These are phyloP conservation scores for Calocybe gambosa DNA, from an alignment of 1,284 basidiomycete genomes.

Conservation along the genomic window DNA sequence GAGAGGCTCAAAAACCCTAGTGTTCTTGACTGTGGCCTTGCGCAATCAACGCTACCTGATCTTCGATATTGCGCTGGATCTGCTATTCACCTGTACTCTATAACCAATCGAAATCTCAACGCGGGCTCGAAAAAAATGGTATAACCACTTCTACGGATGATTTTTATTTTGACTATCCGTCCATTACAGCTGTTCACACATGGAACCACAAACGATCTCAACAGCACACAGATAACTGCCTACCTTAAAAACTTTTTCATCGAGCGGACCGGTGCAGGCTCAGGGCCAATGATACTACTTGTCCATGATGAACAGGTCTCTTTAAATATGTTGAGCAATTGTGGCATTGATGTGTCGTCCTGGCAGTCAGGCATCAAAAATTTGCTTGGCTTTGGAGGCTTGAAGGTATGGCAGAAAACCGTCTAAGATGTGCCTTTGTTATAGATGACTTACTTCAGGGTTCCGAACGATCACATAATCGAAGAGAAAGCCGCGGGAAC, in stretches of 20 bases:
- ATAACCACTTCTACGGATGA: not conserved
- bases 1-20: conserved; percentile 23
- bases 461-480: not conserved
- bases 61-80: conserved; percentile 14
- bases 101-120: conserved; percentile 18
- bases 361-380: conserved; percentile 26
- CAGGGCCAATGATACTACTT: conserved; percentile 27
- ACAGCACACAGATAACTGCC: conserved; percentile 11
- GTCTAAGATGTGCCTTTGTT: not conserved
- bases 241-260: conserved; percentile 22
- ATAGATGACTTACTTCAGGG: not conserved
- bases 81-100: conserved; percentile 19
- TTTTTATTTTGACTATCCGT: not conserved
- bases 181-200: conserved; percentile 19
- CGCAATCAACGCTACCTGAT: conserved; percentile 22
- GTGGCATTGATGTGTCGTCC: conserved; percentile 24
- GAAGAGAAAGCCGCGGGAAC: conserved; percentile 1
- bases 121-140: conserved; percentile 15
- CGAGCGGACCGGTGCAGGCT: conserved; percentile 4
- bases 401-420: conserved; percentile 5
- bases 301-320: conserved; percentile 25
- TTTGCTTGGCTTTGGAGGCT: conserved; percentile 18
- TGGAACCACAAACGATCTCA: conserved; percentile 20
- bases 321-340: conserved; percentile 22
- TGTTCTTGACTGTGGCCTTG: conserved; percentile 28